Evolutionary conservation across 2,329 filamentous ascomycete species (phyloP).

Genomic region (Botrytis elliptica): DNA sequence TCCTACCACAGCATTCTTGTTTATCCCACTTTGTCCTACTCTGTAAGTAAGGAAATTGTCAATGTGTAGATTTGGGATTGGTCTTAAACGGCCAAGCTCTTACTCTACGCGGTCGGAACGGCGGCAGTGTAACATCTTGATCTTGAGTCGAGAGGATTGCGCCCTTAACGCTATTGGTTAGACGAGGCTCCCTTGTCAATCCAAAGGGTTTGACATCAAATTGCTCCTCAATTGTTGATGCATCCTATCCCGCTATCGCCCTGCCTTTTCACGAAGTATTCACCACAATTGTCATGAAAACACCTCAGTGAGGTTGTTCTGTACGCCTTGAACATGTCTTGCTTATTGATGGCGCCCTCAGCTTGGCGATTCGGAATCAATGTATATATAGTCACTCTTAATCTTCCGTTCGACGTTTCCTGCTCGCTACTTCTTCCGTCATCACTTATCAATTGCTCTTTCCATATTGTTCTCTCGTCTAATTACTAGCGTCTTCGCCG

Average conservation of each 20-base stretch:
- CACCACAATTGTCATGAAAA: not conserved
- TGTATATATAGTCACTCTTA: not conserved
- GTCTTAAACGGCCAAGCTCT: not conserved
- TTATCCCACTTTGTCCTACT: not conserved
- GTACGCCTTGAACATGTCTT: not conserved
- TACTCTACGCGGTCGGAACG: not conserved
- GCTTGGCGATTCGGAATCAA: not conserved
- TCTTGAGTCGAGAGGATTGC: not conserved
- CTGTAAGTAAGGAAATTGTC: not conserved
- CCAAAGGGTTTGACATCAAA: not conserved
- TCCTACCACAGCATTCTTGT: not conserved
- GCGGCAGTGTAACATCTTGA: not conserved
- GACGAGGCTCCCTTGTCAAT: not conserved
- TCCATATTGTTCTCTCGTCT: not conserved
- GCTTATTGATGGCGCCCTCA: not conserved
- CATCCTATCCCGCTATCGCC: not conserved
- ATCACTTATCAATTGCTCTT: not conserved
- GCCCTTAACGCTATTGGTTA: slow-evolving; percentile 1
- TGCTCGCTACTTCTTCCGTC: not conserved
- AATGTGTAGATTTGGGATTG: not conserved
- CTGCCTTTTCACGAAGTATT: not conserved
- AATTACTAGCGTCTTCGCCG: not conserved
- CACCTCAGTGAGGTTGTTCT: not conserved
- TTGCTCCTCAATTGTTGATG: not conserved
- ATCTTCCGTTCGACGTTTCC: not conserved